A percentile compares a stretch with the other conserved stretches of the same genome.
These are phyloP conservation scores for Pisolithus albus DNA, from an alignment of 768 basidiomycete species.

Conservation along the genomic window DNA sequence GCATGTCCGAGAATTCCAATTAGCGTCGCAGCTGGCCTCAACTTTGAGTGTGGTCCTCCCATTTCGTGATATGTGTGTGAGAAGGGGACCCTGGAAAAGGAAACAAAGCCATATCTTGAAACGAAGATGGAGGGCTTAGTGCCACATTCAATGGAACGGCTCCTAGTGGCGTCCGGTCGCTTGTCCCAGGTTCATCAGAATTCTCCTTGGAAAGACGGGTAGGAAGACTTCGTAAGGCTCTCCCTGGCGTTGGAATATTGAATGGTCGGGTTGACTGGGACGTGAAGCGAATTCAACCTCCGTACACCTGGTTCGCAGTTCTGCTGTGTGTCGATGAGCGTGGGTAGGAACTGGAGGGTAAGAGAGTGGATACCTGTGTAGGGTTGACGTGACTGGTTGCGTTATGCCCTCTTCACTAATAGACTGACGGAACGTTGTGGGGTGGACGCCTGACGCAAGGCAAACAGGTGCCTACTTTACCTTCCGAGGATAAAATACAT, in stretches of 20 bases:
- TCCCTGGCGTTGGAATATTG: background rate
- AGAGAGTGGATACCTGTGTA: background rate
- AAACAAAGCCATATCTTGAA: background rate
- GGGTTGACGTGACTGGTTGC: background rate
- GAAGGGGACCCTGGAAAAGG: background rate
- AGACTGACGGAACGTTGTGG: background rate
- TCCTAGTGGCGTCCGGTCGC: no score
- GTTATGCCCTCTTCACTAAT: background rate
- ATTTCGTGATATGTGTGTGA: background rate
- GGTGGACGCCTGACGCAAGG: background rate
- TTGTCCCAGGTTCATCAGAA: no score
- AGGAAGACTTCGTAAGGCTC: no score
- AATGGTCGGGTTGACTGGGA: background rate
- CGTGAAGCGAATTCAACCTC: background rate
- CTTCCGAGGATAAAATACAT: conserved; percentile 6
- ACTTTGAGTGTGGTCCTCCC: background rate
- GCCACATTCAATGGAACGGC: no score
- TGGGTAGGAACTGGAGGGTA: background rate
- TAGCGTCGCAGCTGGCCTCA: background rate
- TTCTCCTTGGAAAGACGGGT: no score
- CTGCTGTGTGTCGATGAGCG: background rate
- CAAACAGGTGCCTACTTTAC: background rate
- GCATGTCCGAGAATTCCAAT: conserved; percentile 1
- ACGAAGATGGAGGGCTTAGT: background rate
- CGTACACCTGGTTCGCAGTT: no score